Conservation (phyloP, 2,329 filamentous ascomycete species). For the Drechslerella stenobrocha region DNA sequence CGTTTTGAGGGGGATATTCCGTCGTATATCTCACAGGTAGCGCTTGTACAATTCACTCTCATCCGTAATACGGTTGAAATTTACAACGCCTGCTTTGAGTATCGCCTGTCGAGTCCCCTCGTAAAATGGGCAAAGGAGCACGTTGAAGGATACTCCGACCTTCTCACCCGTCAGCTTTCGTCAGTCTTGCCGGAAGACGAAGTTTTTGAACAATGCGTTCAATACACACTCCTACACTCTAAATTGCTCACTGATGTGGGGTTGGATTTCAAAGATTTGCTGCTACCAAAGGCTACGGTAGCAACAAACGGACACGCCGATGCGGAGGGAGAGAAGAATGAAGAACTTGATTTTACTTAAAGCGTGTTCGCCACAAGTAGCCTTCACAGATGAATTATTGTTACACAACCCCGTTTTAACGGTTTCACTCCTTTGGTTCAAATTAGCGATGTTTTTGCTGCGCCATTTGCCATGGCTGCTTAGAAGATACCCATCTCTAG, state of each 20-base stretch:
- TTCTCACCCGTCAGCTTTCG: slow-evolving; percentile 81
- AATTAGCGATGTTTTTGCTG: too few relatives aligned
- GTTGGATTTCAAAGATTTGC: slow-evolving; percentile 79
- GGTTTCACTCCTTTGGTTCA: too few relatives aligned
- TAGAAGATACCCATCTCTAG: not conserved
- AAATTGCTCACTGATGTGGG: slow-evolving; percentile 80
- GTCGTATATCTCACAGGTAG: slow-evolving; percentile 90
- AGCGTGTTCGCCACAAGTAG: not conserved
- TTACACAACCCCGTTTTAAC: not conserved
- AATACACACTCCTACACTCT: slow-evolving; percentile 77
- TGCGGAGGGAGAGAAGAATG: slow-evolving; percentile 12
- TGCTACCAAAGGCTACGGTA: slow-evolving; percentile 23
- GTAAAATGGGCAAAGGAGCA: slow-evolving; percentile 99
- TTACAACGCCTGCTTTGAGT: slow-evolving; percentile 83
- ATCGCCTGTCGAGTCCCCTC: slow-evolving; percentile 85
- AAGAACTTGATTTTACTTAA: not conserved
- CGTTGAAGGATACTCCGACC: slow-evolving; percentile 84
- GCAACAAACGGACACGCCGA: slow-evolving; percentile 11
- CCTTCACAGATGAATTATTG: not conserved
- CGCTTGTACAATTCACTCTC: slow-evolving; percentile 91
- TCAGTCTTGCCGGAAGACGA: slow-evolving; percentile 76
- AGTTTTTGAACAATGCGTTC: slow-evolving; percentile 81
- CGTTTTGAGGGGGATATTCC: slow-evolving; percentile 93
- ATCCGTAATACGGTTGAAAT: slow-evolving; percentile 90
- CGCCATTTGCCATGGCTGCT: too few relatives aligned